Base-by-base conservation (phyloP, 2,329 filamentous ascomycete species). In the Penicillium sclerotiorum region DNA sequence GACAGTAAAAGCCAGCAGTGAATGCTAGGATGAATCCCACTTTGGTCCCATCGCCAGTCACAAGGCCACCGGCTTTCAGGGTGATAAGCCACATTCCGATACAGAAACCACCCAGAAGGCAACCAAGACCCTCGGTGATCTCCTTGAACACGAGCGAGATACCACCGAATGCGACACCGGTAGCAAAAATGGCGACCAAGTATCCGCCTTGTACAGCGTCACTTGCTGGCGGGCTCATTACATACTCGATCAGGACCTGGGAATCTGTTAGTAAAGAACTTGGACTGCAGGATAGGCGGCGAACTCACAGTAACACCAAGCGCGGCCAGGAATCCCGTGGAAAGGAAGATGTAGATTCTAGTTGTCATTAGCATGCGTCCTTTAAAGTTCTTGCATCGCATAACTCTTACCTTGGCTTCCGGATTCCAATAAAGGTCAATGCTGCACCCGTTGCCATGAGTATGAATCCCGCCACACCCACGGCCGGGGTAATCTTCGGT, bases 21-120 rank as follows among this genome's bases (percentile, higher is more conserved):
- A 96, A 86, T 22, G 79, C 82, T 5, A 83, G 79, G 55, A 96
- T 93, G 59, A 97, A 87, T 18, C 88, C 85, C 8, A 83, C 81
- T 66, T 86, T 91, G 4, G 84, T 79, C 13, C 78, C 76, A 1
- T 78, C 78, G 2, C 80, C 77, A 4, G 77, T 75, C 33, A 96
- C 77, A 27, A 96, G 75, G 1, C 92, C 91, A 6, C 90, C 92
- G 0, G 85, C 78, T 48, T 84, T 86, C 36, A 96, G 72, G 20
- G 86, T 86, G 38, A 96, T 78, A 44, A 97, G 78, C 93, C 93
- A 97, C 91, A 95, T 95, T 65, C 86, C 85, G 7, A 94, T 66
- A 56, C 86, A 90, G 68, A 94, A 95, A 1, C 91, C 91, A 21
- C 90, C 91, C 0, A 96, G 77, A n/a, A 93, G 75, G 65, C 90